Evolutionary conservation across 179 eudicot genomes (phyloP), one percentile per base, ranked within the genome.

Genomic region (Sideroxylon spinosum): DNA sequence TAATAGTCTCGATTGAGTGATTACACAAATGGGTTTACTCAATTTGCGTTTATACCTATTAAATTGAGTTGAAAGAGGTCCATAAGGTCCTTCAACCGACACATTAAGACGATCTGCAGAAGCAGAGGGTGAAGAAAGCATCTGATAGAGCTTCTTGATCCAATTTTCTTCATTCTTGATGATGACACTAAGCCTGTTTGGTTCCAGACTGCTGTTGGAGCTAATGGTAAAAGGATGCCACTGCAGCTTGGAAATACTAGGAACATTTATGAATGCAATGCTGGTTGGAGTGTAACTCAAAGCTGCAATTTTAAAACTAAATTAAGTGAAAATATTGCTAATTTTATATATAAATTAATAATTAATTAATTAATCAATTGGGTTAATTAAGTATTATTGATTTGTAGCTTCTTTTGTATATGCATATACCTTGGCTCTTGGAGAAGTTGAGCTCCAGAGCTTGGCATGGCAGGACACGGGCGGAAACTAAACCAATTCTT

Each of bases 41-140:
- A 3, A 37, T 37, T 37, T 37, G 44, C 44, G 0, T 37, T 17
- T 81, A 55, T 77, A 91, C 92, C 90, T 85, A 6, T 85, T 77
- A 74, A 91, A 87, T 74, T 86, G 67, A 46, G 86, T 83, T 29
- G 95, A 88, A 44, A 82, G 77, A 77, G 92, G 92, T 23, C 96
- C 96, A 78, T 90, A 91, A 6, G 96, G 96, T 64, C 97, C 96
- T 85, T 93, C 97, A 12, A 91, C 65, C 3, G 91, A 84, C 48
- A 89, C 86, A 32, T 86, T 70, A 60, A 93, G 91, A 68, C 81
- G 78, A 59, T 88, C 89, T 6, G 76, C 10, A 0, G 77, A 22
- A 37, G 44, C 44, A 37, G 89, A 82, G 19, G 90, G 78, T 8
- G 81, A 86, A 0, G 90, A 82, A 53, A 91, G 85, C 55, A 72